Conservation (phyloP, 2,329 filamentous ascomycete genomes). For the Talaromyces sp. region DNA sequence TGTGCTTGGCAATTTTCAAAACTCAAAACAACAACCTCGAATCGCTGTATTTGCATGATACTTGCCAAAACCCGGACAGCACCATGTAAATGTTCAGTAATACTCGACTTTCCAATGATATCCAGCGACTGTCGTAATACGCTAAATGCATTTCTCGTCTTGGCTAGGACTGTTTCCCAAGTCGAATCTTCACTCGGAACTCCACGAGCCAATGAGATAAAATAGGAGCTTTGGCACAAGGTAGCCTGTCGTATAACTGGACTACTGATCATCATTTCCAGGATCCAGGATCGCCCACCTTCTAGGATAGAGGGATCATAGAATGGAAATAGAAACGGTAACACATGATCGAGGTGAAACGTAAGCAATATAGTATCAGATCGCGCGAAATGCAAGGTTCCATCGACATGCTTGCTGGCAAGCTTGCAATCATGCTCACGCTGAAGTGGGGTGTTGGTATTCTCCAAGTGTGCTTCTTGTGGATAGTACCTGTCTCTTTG, state of each 20-base stretch:
- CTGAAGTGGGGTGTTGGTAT: neutral
- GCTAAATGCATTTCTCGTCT: slow-evolving; percentile 11
- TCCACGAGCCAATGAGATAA: slow-evolving; percentile 44
- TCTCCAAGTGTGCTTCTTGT: neutral
- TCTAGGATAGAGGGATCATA: slow-evolving; percentile 55
- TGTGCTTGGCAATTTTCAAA: slow-evolving; percentile 33
- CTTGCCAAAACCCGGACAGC: slow-evolving; percentile 28
- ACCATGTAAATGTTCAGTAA: slow-evolving; percentile 12
- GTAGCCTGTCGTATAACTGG: slow-evolving; percentile 26
- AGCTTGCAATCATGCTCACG: slow-evolving; percentile 4
- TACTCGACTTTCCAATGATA: slow-evolving; percentile 5
- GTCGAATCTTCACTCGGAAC: slow-evolving; percentile 3
- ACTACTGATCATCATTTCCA: slow-evolving; percentile 49
- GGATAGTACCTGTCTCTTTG: neutral
- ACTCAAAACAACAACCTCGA: slow-evolving; percentile 22
- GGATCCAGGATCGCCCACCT: slow-evolving; percentile 59
- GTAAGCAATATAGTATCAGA: slow-evolving; percentile 43
- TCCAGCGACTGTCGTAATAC: slow-evolving; percentile 13
- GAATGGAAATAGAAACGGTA: slow-evolving; percentile 62
- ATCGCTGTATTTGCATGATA: slow-evolving; percentile 35
- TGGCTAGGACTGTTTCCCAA: slow-evolving; percentile 12
- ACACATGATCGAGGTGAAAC: slow-evolving; percentile 60
- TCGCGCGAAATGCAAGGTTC: neutral
- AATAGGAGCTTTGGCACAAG: slow-evolving; percentile 56
- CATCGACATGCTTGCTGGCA: neutral